Base-by-base conservation (phyloP, 192 early-diverging fungal genomes). In the Spizellomyces punctatus region DNA sequence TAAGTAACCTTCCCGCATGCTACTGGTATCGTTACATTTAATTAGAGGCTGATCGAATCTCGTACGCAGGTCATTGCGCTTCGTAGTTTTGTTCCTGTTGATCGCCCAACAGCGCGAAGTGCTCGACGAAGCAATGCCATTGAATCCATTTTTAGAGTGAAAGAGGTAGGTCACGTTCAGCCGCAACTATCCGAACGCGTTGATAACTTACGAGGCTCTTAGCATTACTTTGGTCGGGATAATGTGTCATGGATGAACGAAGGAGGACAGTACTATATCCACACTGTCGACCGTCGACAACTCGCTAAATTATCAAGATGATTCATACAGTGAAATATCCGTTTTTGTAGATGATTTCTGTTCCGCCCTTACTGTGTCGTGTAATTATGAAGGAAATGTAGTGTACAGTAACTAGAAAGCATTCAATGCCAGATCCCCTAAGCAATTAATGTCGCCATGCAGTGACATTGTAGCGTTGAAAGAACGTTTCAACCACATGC, bases 181-280 rank as follows among this genome's bases (percentile, higher is more conserved):
- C 27, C 27, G 27, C 27, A 14, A 21, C 65, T 41, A 0, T 69
- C 9, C 27, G 0, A 36, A 3, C 27, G 27, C 27, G 27, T 36
- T 36, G 27, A 36, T 36, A 36, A 36, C 27, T 36, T 36, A 36
- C 27, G 3, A 36, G 3, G 27, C 14, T 49, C 17, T 5, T 43
- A 69, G 75, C 67, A 73, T 59, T 75, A 43, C 46, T 77, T 79
- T 73, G 73, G 73, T 14, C 72, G 73, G 19, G 74, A 82, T 68
- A 50, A 69, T 21, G 79, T 83, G 3, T 80, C 77, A 43, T 86
- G 85, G 85, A 86, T 82, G 82, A 72, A 59, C 48, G 82, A 82
- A 66, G 91, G 91, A 43, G 93, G 92, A 42, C 78, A 82, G 62
- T 95, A 91, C 76, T 95, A 82, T 76, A 88, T 93, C 21, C 89